Evolutionary conservation across 2,329 filamentous ascomycete species (phyloP).

Genomic region (Pseudocercospora ulei): DNA sequence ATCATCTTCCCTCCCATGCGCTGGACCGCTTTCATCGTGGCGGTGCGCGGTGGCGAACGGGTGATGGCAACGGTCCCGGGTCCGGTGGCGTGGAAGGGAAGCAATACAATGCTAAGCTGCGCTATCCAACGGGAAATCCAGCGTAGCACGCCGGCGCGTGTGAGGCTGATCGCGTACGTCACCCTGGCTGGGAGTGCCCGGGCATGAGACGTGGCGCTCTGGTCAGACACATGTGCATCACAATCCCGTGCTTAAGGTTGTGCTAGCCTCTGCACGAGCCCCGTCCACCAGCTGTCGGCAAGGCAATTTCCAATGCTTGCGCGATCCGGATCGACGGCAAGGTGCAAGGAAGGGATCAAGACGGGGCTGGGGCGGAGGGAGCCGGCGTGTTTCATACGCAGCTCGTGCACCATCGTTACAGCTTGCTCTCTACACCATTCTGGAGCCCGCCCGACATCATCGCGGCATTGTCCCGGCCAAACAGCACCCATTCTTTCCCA

Average conservation of each 20-base stretch:
- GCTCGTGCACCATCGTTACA: constrained; percentile 11
- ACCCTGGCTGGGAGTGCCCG: not conserved
- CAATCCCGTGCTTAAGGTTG: too few species aligned
- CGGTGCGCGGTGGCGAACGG: constrained; percentile 2
- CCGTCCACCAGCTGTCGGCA: constrained; percentile 4
- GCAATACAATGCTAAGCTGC: constrained; percentile 2
- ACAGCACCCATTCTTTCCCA: constrained; percentile 49
- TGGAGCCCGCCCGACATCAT: constrained; percentile 46
- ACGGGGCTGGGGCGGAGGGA: too few species aligned
- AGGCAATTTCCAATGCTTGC: constrained; percentile 3
- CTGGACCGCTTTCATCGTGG: constrained; percentile 46
- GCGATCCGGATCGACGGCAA: too few species aligned
- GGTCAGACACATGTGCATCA: too few species aligned
- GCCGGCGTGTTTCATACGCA: not conserved
- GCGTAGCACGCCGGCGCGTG: not conserved
- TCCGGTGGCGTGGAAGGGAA: constrained; percentile 6
- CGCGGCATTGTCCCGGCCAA: constrained; percentile 36
- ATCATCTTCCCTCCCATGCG: constrained; percentile 64
- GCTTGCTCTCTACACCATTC: constrained; percentile 15
- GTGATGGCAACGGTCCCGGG: not conserved
- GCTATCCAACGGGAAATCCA: constrained; percentile 1
- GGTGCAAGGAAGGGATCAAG: constrained; percentile 1
- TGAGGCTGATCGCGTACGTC: constrained; percentile 1
- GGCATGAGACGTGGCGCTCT: constrained; percentile 1
- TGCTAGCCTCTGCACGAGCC: too few species aligned